Conservation (phyloP, 192 early-diverging fungal genomes). For the Thoreauomyces humboldtii region DNA sequence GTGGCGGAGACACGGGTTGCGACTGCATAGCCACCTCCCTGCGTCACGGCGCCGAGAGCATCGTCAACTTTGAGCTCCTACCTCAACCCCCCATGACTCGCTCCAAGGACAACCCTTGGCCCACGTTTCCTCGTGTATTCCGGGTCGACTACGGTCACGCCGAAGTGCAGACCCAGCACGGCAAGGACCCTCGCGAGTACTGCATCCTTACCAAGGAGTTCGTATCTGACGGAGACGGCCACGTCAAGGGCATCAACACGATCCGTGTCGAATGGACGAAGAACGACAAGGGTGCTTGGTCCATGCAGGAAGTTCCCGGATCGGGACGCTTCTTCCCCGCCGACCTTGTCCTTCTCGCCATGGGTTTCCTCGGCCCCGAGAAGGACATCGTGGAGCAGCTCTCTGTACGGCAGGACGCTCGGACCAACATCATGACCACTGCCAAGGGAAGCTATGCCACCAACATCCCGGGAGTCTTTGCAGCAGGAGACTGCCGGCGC, state of each 20-base stretch:
- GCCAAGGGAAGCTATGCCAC: constrained; percentile 74
- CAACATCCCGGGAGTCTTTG: constrained; percentile 77
- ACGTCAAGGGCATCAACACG: constrained; percentile 87
- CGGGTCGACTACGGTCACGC: constrained; percentile 96
- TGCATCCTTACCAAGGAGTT: constrained; percentile 95
- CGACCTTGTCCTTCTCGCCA: constrained; percentile 89
- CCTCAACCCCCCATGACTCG: constrained; percentile 86
- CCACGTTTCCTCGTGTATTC: constrained; percentile 93
- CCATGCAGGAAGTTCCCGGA: constrained; percentile 85
- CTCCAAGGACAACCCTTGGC: constrained; percentile 94
- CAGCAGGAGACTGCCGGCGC: constrained; percentile 96
- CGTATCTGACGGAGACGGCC: constrained; percentile 74
- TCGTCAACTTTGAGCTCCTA: constrained; percentile 96
- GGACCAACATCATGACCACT: constrained; percentile 79
- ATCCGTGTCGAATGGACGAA: constrained; percentile 96
- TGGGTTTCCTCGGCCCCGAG: constrained; percentile 96
- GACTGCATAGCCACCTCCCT: constrained; percentile 92
- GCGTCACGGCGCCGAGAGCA: constrained; percentile 68
- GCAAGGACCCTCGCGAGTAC: constrained; percentile 94
- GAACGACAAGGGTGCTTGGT: constrained; percentile 63
- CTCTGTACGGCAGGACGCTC: constrained; percentile 69
- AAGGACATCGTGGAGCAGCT: constrained; percentile 78
- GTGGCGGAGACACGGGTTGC: constrained; percentile 96
- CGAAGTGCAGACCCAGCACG: constrained; percentile 83
- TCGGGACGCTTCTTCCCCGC: constrained; percentile 82